phyloP scores from a whole-genome alignment of 2,329 filamentous ascomycete genomes.

The Plectosphaerella sp. region DNA sequence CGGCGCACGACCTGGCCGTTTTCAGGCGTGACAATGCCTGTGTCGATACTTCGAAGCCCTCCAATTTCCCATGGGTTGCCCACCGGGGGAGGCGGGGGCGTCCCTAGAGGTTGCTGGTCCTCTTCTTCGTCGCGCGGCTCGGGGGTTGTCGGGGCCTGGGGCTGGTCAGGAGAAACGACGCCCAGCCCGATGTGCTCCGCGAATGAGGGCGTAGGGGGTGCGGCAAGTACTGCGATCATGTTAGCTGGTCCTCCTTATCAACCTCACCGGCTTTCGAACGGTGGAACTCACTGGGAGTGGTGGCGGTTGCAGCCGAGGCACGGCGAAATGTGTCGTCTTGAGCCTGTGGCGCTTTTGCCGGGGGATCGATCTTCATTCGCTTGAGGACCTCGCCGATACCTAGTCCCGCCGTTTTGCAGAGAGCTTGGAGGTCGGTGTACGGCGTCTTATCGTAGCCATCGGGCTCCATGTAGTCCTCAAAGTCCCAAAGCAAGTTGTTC shows the following conservation, averaged over 20 bases:
- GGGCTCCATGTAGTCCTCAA: constrained; percentile 48
- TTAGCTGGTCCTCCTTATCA: too few relatives aligned
- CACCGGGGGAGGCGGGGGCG: constrained; percentile 30
- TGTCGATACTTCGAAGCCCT: constrained; percentile 10
- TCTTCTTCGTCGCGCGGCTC: constrained; percentile 3
- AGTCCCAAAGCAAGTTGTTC: constrained; percentile 49
- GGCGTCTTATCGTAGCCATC: constrained; percentile 47
- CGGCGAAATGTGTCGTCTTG: too few relatives aligned
- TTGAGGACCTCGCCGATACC: constrained; percentile 46
- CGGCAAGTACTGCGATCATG: too few relatives aligned
- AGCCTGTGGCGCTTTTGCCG: background rate
- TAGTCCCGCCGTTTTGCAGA: constrained; percentile 43
- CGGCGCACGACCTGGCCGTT: background rate
- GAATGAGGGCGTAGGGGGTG: too few relatives aligned
- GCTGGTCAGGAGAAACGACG: background rate
- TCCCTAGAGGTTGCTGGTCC: background rate
- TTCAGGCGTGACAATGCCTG: background rate
- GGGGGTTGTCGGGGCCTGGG: background rate
- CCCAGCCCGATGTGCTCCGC: too few relatives aligned
- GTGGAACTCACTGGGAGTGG: too few relatives aligned
- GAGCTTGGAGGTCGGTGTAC: constrained; percentile 42
- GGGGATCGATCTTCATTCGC: constrained; percentile 45
- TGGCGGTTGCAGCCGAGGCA: too few relatives aligned
- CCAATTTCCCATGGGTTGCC: constrained; percentile 38
- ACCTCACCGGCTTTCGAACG: too few relatives aligned